Percentiles rank a stretch among this genome's conserved stretches.
phyloP scores from a whole-genome alignment of 2,329 filamentous ascomycete genomes.

The Fusarium dimerum region DNA sequence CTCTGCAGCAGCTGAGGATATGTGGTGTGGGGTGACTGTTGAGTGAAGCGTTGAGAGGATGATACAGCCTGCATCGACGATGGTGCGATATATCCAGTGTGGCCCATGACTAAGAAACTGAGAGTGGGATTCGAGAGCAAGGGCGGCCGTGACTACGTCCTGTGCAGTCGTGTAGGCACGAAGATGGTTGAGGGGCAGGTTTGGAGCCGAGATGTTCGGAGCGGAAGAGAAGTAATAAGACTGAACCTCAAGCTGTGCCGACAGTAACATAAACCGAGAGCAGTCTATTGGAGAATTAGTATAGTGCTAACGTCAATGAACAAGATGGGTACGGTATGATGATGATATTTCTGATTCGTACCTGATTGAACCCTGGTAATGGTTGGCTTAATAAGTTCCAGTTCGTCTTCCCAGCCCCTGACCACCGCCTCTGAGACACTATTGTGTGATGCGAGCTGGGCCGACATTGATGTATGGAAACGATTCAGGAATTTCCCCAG shows the following conservation, averaged over 20 bases:
- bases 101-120: conserved; percentile 49
- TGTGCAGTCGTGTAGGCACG: conserved; percentile 51
- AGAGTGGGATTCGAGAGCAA: conserved; percentile 43
- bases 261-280: conserved; percentile 49
- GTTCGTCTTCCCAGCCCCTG: conserved; percentile 52
- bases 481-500: conserved; percentile 53
- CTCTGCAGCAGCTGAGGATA: conserved; percentile 32
- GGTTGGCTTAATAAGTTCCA: conserved; percentile 47
- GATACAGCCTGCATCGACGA: conserved; percentile 48
- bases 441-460: conserved; percentile 47
- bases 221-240: conserved; percentile 52
- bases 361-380: conserved; percentile 50
- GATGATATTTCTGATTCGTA: conserved; percentile 22
- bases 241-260: conserved; percentile 55
- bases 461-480: conserved; percentile 48
- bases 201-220: conserved; percentile 37
- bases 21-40: conserved; percentile 38
- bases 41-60: conserved; percentile 49
- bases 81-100: conserved; percentile 49
- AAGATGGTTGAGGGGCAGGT: conserved; percentile 46
- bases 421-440: conserved; percentile 50
- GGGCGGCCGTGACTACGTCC: conserved; percentile 43
- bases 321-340: neutral
- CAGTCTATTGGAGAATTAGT: conserved; percentile 37
- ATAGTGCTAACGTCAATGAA: neutral